Evolutionary conservation across 257 asterid genomes (phyloP).

Genomic region (Cruciata laevipes): DNA sequence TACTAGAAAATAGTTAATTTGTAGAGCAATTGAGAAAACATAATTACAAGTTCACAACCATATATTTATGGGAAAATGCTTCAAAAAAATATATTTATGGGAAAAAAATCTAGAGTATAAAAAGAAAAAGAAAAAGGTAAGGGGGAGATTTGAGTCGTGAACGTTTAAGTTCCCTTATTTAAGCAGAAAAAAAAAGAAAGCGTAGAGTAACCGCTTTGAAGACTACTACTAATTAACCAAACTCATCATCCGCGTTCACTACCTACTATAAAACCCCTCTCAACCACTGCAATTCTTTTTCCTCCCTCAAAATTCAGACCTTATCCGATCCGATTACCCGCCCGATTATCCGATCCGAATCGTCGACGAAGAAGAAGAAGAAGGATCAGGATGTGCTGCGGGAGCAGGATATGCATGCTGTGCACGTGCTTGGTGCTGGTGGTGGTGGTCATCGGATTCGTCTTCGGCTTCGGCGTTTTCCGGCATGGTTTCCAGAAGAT

Average conservation of each 20-base stretch:
- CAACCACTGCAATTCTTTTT: background rate
- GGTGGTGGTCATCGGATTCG: constrained; percentile 47
- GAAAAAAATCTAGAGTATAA: too few relatives aligned
- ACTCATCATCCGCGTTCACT: background rate
- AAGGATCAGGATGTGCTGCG: constrained; percentile 49
- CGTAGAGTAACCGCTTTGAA: constrained; percentile 61
- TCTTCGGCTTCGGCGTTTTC: constrained; percentile 75
- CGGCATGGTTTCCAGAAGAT: constrained; percentile 55
- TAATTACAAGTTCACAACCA: too few relatives aligned
- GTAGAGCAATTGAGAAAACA: too few relatives aligned
- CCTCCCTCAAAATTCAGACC: background rate
- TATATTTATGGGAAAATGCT: too few relatives aligned
- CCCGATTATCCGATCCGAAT: background rate
- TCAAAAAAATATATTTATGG: too few relatives aligned
- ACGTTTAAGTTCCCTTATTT: background rate
- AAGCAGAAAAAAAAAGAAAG: constrained; percentile 27
- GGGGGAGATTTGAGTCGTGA: background rate
- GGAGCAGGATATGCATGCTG: constrained; percentile 44
- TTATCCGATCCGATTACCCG: background rate
- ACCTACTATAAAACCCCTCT: background rate
- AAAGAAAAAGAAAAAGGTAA: too few relatives aligned
- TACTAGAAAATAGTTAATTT: too few relatives aligned
- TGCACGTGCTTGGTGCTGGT: constrained; percentile 37
- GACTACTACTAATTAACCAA: background rate
- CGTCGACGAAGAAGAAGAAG: too few relatives aligned